Evolutionary conservation across 2,329 filamentous ascomycete species (phyloP).

Genomic region (Tolypocladium pustulatum): DNA sequence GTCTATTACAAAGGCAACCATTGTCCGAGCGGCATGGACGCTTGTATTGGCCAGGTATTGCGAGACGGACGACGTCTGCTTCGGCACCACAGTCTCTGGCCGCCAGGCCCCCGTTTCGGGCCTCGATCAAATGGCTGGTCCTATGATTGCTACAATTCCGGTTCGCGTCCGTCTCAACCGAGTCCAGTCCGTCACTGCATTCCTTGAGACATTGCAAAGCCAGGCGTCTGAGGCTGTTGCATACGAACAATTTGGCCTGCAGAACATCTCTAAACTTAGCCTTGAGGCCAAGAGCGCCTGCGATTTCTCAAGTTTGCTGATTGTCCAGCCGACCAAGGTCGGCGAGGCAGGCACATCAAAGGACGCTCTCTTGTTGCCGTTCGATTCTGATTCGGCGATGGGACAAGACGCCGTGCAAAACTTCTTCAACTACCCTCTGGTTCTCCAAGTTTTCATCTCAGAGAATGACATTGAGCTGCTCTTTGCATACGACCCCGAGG

Average conservation of each 20-base stretch:
- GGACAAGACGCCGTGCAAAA: not conserved
- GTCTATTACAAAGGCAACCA: not conserved
- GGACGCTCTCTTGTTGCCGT: not conserved
- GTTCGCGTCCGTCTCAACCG: not conserved
- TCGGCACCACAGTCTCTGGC: not conserved
- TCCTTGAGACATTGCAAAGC: conserved; percentile 3
- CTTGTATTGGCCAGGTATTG: not conserved
- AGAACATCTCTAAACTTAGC: not conserved
- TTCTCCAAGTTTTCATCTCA: not conserved
- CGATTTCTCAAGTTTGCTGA: not conserved
- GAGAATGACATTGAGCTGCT: not conserved
- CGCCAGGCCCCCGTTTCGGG: not conserved
- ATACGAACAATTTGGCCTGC: not conserved
- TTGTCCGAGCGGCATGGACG: not conserved
- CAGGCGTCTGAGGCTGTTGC: conserved; percentile 5
- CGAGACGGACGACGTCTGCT: not conserved
- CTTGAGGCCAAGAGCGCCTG: not conserved
- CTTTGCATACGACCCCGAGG: not conserved
- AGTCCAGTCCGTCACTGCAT: not conserved
- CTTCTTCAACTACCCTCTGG: not conserved
- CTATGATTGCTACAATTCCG: not conserved
- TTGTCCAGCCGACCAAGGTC: not conserved
- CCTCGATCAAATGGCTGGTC: not conserved
- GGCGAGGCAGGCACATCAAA: not conserved
- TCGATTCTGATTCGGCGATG: not conserved